A percentile compares a stretch with the other conserved stretches of the same genome.
Conservation (phyloP, 2,329 filamentous ascomycete genomes). For the Aspergillus amoenus region DNA sequence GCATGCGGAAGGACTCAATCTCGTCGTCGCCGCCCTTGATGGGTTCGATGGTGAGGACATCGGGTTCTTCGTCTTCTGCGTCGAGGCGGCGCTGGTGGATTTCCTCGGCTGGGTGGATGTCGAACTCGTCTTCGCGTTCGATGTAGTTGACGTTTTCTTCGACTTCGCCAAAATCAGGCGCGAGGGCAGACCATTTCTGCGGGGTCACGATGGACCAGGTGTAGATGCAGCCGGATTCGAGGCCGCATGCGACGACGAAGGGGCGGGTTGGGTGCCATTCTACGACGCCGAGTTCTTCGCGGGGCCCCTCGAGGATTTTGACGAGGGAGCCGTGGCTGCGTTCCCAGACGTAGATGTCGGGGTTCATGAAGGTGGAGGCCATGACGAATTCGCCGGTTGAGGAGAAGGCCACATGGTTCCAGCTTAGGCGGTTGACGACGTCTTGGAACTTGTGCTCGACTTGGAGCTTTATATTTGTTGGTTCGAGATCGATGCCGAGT, state of each 20-base stretch:
- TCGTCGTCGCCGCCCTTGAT: slow-evolving; percentile 59
- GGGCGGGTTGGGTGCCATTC: slow-evolving; percentile 94
- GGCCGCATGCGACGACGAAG: slow-evolving; percentile 83
- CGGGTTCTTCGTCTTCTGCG: slow-evolving; percentile 88
- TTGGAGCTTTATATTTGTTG: slow-evolving; percentile 82
- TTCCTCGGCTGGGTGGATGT: slow-evolving; percentile 93
- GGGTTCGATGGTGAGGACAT: slow-evolving; percentile 76
- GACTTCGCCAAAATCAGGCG: slow-evolving; percentile 94
- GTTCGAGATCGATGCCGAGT: slow-evolving; percentile 62
- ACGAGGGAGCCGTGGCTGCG: slow-evolving; percentile 88
- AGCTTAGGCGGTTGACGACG: slow-evolving; percentile 88
- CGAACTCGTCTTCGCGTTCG: slow-evolving; percentile 94
- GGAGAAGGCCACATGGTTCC: slow-evolving; percentile 97
- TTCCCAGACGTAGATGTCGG: slow-evolving; percentile 98
- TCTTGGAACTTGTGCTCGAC: slow-evolving; percentile 99
- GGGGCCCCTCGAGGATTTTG: slow-evolving; percentile 94
- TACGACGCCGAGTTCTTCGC: slow-evolving; percentile 92
- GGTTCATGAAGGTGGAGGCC: slow-evolving; percentile 96
- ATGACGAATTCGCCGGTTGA: slow-evolving; percentile 93
- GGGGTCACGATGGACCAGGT: slow-evolving; percentile 95
- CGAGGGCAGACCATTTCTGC: slow-evolving; percentile 94
- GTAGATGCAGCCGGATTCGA: slow-evolving; percentile 91
- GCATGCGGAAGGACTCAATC: slow-evolving; percentile 76
- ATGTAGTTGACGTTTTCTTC: slow-evolving; percentile 98
- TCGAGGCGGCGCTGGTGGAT: slow-evolving; percentile 88